Evolutionary conservation across 345 rosid species (phyloP), one percentile per base, ranked within the genome.

Genomic region (Lepidium aucheri): DNA sequence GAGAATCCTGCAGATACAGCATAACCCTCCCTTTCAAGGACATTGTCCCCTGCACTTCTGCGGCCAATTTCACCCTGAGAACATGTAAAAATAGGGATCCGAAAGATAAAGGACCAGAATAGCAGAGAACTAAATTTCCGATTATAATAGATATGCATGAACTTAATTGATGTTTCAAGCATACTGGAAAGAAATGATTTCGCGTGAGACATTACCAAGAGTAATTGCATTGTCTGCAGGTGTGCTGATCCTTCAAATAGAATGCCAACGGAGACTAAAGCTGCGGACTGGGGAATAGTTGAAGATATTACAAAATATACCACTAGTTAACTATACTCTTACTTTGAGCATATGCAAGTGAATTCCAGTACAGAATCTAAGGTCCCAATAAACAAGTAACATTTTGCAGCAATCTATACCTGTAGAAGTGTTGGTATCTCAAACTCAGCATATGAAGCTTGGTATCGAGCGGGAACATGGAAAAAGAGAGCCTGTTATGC

Each of bases 1-100:
- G 99, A 70, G 79, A 90, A 88, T 72, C 99, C 99, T n/a, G 99
- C 97, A 78, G 99, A 85, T 73, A 88, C 92, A 73, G 95, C 97
- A 86, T 93, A 86, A 39, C 96, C 99, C 81, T 93, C 99, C 81
- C 99, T 86, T 79, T 93, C 99, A 79, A 90, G 99, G 50, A 90
- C 99, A 74, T 93, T 93, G 75, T 93, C 99, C 65, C 99, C 99
- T 56, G 88, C 87, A 79, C 97, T 90, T 86, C 99, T 79, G 66
- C 92, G 96, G 35, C 97, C 95, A 68, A 93, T 88, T 84, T 93
- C 99, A 78, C 81, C 88, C 98, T 93, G 59, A 76, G 33, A 75
- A 46, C 52, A 49, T 63, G 70, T 32, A 62, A 33, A 2, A 61
- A 69, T 42, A 53, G 64, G 70, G 63, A 72, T 71, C n/a, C 57